Evolutionary conservation across 305 asterid genomes (phyloP).

Genomic region (Galium porrigens): DNA sequence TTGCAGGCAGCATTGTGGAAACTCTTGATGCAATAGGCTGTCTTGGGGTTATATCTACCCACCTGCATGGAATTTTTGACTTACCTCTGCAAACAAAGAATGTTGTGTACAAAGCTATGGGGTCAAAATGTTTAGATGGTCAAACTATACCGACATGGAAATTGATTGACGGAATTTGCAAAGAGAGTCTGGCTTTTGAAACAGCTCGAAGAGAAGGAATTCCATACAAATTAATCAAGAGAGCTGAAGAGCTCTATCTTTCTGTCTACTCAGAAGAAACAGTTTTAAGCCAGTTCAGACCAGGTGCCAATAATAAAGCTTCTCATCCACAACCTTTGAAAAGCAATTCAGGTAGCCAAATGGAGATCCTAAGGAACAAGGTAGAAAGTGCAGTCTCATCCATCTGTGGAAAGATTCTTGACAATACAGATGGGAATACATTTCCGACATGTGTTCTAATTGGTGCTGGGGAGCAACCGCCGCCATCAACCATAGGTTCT

Average conservation of each 20-base stretch:
- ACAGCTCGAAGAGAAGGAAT: conserved; percentile 87
- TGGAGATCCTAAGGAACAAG: conserved; percentile 27
- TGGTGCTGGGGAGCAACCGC: conserved; percentile 74
- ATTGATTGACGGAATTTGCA: conserved; percentile 60
- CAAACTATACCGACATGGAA: conserved; percentile 72
- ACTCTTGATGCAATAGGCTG: conserved; percentile 57
- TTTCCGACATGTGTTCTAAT: conserved; percentile 38
- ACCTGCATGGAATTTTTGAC: conserved; percentile 84
- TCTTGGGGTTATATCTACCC: conserved; percentile 81
- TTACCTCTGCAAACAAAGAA: conserved; percentile 45
- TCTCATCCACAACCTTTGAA: conserved; percentile 17
- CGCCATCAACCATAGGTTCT: conserved; percentile 76
- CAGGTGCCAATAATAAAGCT: conserved; percentile 17
- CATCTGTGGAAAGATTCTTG: conserved; percentile 32
- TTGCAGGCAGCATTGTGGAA: conserved; percentile 90
- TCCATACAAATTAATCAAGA: conserved; percentile 44
- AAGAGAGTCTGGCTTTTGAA: conserved; percentile 90
- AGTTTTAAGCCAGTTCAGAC: conserved; percentile 9
- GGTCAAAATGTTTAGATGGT: conserved; percentile 42
- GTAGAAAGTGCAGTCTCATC: conserved; percentile 40
- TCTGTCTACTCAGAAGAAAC: conserved; percentile 37
- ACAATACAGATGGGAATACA: conserved; percentile 28
- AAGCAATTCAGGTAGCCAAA: conserved; percentile 17
- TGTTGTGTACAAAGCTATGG: conserved; percentile 69
- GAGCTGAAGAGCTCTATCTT: conserved; percentile 60